phyloP scores from a whole-genome alignment of 2,329 filamentous ascomycete genomes.

The Cordyceps farinosa region DNA sequence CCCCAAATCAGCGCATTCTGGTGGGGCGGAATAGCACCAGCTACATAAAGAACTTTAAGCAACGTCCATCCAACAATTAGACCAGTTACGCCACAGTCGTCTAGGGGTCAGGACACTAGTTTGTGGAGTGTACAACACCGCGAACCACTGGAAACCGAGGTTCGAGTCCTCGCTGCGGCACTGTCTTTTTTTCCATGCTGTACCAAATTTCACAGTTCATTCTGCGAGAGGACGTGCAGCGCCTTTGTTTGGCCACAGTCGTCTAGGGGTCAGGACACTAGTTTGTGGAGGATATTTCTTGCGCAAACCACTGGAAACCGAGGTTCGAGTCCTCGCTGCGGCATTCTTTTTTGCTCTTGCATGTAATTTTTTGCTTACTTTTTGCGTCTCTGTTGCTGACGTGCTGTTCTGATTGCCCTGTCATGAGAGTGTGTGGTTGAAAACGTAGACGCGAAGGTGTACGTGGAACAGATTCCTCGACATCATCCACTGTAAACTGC shows the following conservation, averaged over 20 bases:
- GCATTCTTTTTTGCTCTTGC: slow-evolving; percentile 15
- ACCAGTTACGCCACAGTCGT: slow-evolving; percentile 23
- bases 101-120: slow-evolving; percentile 31
- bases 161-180: slow-evolving; percentile 30
- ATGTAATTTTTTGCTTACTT: too few species aligned
- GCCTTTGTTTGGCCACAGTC: slow-evolving; percentile 20
- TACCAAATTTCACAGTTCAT: too few species aligned
- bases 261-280: slow-evolving; percentile 31
- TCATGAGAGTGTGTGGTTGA: too few species aligned
- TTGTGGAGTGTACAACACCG: slow-evolving; percentile 24
- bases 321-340: slow-evolving; percentile 31
- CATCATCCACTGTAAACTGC: too few species aligned
- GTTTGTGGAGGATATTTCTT: slow-evolving; percentile 26
- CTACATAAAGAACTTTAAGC: slow-evolving; percentile 7
- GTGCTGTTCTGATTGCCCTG: too few species aligned
- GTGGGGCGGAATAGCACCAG: neutral
- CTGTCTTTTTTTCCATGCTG: neutral
- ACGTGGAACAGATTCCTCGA: too few species aligned
- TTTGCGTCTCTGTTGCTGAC: too few species aligned
- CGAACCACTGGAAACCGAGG: slow-evolving; percentile 29
- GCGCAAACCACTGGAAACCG: slow-evolving; percentile 27
- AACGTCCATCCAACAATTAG: neutral
- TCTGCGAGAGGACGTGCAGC: neutral
- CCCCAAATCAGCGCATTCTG: neutral
- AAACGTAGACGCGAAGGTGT: too few species aligned